Evolutionary conservation across 495 filamentous ascomycete species (phyloP), one percentile per base, ranked within the genome.

Genomic region (Barbatosphaeria neglecta): DNA sequence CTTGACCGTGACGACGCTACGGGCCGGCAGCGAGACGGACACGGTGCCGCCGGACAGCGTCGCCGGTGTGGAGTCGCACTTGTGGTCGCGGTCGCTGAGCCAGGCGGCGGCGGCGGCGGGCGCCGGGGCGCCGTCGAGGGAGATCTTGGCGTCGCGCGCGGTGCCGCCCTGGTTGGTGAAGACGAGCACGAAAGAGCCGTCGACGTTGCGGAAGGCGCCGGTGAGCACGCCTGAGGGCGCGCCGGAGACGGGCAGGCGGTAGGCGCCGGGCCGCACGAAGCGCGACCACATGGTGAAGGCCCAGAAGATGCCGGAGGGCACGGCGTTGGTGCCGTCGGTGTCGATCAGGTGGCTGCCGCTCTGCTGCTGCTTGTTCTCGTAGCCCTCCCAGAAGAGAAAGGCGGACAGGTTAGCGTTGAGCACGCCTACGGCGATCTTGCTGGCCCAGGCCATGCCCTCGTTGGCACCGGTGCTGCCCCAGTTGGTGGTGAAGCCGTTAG

Each of bases 381-480:
- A 52, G 20, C 72, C 71, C 47, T 69, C 61, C 71, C 74, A 74
- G 56, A 70, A 74, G 6, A 76, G 54, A 43, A 66, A 73, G 6
- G 60, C 72, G 25, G 62, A 68, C 16, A 67, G 48, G 46, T 71
- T 68, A 3, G 57, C 59, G 23, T 63, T 55, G 16, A 59, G 56
- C 28, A 76, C 51, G 15, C 56, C 64, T 6, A 58, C 54, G 13
- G 64, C 61, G 27, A 76, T 73, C 45, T 67, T 63, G 41, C 61
- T 66, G 1, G 74, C 74, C 74, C 74, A 77, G 6, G 64, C 64
- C 33, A 76, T 46, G 13, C 73, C 74, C 45, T 77, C 74, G 27
- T 62, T 62, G n/a, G 52, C 50, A 16, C 53, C 65, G 19, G 68
- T 67, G 38, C 42, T 55, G 25, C 52, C 69, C 67, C 73, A 77